Percentiles rank a stretch among this genome's conserved stretches.
These are phyloP conservation scores for Eucalyptus marginata DNA, from an alignment of 345 rosid genomes.

Conservation along the genomic window DNA sequence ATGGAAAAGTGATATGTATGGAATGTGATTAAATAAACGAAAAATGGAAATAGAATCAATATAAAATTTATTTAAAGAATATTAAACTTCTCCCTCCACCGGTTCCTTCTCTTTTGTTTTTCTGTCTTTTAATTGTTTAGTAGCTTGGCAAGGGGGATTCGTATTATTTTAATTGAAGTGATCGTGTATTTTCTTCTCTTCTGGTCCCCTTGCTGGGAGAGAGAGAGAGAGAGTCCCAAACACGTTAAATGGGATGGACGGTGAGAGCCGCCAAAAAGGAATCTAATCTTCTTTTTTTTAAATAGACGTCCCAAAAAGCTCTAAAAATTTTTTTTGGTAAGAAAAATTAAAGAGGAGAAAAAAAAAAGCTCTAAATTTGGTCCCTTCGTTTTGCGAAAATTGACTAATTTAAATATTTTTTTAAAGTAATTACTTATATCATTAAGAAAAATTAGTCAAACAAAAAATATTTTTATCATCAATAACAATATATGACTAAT, in stretches of 20 bases:
- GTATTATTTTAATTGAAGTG: neutral
- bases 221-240: neutral
- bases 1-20: neutral
- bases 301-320: too few relatives aligned
- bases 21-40: neutral
- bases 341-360: too few relatives aligned
- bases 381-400: too few relatives aligned
- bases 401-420: too few relatives aligned
- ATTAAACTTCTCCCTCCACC: too few relatives aligned
- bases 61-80: neutral
- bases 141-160: neutral
- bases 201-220: neutral
- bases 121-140: neutral
- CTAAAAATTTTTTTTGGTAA: too few relatives aligned
- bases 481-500: too few relatives aligned
- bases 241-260: neutral
- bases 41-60: neutral
- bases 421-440: too few relatives aligned
- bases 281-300: neutral
- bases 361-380: too few relatives aligned
- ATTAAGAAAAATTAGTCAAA: too few relatives aligned
- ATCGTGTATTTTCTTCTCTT: neutral
- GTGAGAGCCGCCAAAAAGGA: neutral
- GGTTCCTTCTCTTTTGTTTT: neutral
- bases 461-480: too few relatives aligned